phyloP scores from a whole-genome alignment of 306 rosid species.

The Prunus salicina region DNA sequence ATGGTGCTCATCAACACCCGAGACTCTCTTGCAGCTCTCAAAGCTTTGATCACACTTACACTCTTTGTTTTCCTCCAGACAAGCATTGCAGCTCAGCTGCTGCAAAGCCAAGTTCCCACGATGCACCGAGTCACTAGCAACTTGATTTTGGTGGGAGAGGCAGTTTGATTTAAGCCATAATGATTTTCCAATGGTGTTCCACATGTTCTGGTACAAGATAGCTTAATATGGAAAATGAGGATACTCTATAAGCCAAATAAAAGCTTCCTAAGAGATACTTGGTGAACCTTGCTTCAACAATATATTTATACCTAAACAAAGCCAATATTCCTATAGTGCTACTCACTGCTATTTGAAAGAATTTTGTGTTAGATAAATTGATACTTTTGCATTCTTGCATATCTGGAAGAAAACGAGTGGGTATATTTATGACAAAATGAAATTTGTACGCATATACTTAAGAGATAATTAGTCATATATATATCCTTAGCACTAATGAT shows the following conservation, averaged over 20 bases:
- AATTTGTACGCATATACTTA: background rate
- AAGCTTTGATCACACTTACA: conserved; percentile 34
- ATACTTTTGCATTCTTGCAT: background rate
- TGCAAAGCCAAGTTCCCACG: conserved; percentile 25
- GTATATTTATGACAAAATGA: background rate
- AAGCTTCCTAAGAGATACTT: background rate
- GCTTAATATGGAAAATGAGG: background rate
- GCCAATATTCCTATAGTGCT: background rate
- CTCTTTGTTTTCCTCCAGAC: conserved; percentile 45
- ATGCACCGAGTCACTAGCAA: conserved; percentile 24
- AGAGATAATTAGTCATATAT: too few species aligned
- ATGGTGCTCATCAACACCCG: conserved; percentile 20
- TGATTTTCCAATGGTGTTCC: conserved; percentile 19
- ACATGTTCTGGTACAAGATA: conserved; percentile 1
- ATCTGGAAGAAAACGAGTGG: background rate
- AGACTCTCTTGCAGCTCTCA: conserved; percentile 6
- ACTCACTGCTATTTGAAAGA: background rate
- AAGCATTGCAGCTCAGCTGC: conserved; percentile 28
- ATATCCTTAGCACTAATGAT: too few species aligned
- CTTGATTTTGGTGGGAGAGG: conserved; percentile 26
- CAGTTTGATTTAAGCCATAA: conserved; percentile 14
- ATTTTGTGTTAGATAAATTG: background rate
- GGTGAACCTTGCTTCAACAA: conserved; percentile 5
- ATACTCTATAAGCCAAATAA: background rate
- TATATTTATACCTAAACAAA: conserved; percentile 1